Evolutionary conservation across 805 yeast species (phyloP), one percentile per base, ranked within the genome.

Genomic region (Lachancea meyersii): DNA sequence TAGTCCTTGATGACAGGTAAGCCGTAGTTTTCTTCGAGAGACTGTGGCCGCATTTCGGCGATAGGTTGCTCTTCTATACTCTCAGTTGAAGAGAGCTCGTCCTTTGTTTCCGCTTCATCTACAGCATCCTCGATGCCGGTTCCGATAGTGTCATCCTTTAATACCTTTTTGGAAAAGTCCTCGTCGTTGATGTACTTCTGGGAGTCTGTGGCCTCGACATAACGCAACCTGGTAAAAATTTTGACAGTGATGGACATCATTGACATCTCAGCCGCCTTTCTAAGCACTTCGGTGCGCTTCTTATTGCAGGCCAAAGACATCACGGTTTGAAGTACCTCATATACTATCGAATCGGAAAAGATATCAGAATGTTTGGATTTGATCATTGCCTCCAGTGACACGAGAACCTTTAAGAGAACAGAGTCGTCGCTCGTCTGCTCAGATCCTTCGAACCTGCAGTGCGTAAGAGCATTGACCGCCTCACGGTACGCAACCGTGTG

Each of bases 361-460:
- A 77, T 55, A 21, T 70, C 72, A 19, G 91, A 82, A 35, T 80
- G 67, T 1, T 74, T 73, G n/a, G 89, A 77, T 17, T 72, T 69
- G 13, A 88, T 72, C 13, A 89, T 72, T 18, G 66, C 61, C 51
- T 87, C 91, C 52, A 91, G 69, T 20, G 91, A 68, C 34, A 82
- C 71, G 48, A 93, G 75, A 17, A 93, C 95, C 56, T 86, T 86
- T 40, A 91, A 71, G 35, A 93, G 68, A 3, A 93, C 91, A 0
- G 94, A 85, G 60, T 93, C 98, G 65, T 93, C 97, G 33, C 86
- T 82, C 27, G 82, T 75, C 60, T 87, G 95, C 58, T 89, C 96
- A 0, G 93, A 83, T 2, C 96, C 96, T 68, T 93, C 97, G 60
- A 93, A 93, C 35, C 96, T 77, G 64, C 97, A 93, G 59, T 87